phyloP scores from a whole-genome alignment of 2,329 filamentous ascomycete genomes.

The Domatiomyces catenatus region DNA sequence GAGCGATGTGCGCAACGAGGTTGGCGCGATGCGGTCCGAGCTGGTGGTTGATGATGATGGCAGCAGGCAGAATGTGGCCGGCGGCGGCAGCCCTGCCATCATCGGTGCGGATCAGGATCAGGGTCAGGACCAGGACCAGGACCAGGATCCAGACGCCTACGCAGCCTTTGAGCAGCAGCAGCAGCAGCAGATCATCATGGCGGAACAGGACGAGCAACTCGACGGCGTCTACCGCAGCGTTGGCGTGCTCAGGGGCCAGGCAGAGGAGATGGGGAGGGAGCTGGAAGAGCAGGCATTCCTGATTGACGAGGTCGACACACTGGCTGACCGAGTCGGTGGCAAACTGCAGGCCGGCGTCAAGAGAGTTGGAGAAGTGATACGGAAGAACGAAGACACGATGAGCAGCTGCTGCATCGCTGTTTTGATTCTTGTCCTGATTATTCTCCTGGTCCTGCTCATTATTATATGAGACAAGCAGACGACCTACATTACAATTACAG shows the following conservation, averaged over 20 bases:
- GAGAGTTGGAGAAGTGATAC: constrained; percentile 70
- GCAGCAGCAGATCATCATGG: constrained; percentile 80
- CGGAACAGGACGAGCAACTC: constrained; percentile 82
- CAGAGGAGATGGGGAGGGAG: constrained; percentile 89
- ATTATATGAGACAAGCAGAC: constrained; percentile 34
- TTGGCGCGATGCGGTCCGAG: constrained; percentile 79
- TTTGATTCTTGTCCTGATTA: constrained; percentile 34
- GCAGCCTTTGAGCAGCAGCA: constrained; percentile 79
- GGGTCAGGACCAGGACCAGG: too few relatives aligned
- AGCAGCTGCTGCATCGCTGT: constrained; percentile 12
- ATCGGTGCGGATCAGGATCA: too few relatives aligned
- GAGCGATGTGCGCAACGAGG: constrained; percentile 73
- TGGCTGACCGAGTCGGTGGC: constrained; percentile 76
- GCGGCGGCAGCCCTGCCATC: constrained; percentile 32
- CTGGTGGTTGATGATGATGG: constrained; percentile 40
- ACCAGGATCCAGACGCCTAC: constrained; percentile 47
- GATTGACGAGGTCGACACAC: constrained; percentile 66
- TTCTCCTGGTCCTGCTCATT: constrained; percentile 66
- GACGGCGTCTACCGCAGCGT: constrained; percentile 90
- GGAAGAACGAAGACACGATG: constrained; percentile 65
- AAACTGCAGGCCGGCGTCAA: constrained; percentile 74
- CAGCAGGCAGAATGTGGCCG: constrained; percentile 23
- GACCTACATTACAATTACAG: not conserved
- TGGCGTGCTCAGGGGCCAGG: constrained; percentile 76
- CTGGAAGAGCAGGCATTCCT: constrained; percentile 87